Evolutionary conservation across 2,329 filamentous ascomycete species (phyloP).

Genomic region (Byssothecium circinans): DNA sequence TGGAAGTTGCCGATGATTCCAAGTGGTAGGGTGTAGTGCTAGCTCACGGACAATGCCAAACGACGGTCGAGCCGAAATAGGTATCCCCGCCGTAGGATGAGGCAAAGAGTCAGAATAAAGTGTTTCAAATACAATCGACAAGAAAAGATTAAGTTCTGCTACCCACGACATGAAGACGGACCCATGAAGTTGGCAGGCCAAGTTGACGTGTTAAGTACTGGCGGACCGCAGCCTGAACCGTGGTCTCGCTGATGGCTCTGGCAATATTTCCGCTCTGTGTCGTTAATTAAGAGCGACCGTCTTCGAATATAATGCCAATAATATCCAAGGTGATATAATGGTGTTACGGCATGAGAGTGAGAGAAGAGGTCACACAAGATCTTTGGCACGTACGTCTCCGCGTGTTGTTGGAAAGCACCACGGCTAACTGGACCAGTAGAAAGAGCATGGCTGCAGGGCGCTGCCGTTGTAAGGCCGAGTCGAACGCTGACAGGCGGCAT

Average conservation of each 20-base stretch:
- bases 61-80: slow-evolving; percentile 16
- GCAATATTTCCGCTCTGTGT: slow-evolving; percentile 17
- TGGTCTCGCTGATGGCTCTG: slow-evolving; percentile 23
- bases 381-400: slow-evolving; percentile 27
- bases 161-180: slow-evolving; percentile 20
- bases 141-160: slow-evolving; percentile 15
- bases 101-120: slow-evolving; percentile 17
- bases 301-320: slow-evolving; percentile 35
- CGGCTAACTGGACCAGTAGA: slow-evolving; percentile 16
- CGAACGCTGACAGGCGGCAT: slow-evolving; percentile 32
- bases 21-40: slow-evolving; percentile 15
- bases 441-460: slow-evolving; percentile 24
- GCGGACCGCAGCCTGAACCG: slow-evolving; percentile 29
- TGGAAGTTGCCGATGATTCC: background rate
- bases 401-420: slow-evolving; percentile 28
- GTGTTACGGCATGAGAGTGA: slow-evolving; percentile 35
- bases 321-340: slow-evolving; percentile 31
- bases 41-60: slow-evolving; percentile 14
- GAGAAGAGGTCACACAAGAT: slow-evolving; percentile 32
- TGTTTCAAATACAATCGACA: slow-evolving; percentile 23
- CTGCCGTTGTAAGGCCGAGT: slow-evolving; percentile 17
- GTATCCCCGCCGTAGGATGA: slow-evolving; percentile 15
- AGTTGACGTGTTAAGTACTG: slow-evolving; percentile 26
- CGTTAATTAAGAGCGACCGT: slow-evolving; percentile 23
- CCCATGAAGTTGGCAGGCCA: slow-evolving; percentile 23